These are phyloP conservation scores for Aspergillus sp. DNA, from an alignment of 2,329 filamentous ascomycete genomes.

Conservation along the genomic window DNA sequence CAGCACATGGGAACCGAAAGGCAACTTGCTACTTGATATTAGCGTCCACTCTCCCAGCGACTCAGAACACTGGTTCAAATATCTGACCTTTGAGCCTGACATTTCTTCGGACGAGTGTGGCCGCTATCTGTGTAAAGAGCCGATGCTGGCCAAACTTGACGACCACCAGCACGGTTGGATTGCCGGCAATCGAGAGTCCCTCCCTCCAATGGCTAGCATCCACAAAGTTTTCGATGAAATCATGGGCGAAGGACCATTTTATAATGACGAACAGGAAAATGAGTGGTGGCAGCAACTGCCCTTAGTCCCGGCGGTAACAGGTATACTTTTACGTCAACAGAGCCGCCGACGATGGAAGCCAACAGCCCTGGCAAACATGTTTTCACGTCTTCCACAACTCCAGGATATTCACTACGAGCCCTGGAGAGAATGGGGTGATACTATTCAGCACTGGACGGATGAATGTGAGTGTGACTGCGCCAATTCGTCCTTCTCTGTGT, in stretches of 20 bases:
- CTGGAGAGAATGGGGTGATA: not conserved
- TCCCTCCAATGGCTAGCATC: no score
- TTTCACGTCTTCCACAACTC: not conserved
- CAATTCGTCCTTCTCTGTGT: not conserved
- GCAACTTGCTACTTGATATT: not conserved
- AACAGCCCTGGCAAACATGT: not conserved
- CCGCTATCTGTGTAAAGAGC: not conserved
- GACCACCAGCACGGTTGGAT: conserved; percentile 4
- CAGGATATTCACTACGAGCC: not conserved
- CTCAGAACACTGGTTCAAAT: conserved; percentile 3
- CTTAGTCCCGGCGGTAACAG: conserved; percentile 13
- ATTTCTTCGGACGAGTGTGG: not conserved
- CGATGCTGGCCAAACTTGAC: not conserved
- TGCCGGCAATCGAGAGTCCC: not conserved
- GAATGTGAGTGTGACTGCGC: not conserved
- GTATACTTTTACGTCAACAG: conserved; percentile 16
- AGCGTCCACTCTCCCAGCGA: not conserved
- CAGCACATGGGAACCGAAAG: conserved; percentile 5
- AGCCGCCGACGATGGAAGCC: conserved; percentile 14
- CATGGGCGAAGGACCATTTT: not conserved
- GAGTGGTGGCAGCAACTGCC: conserved; percentile 15
- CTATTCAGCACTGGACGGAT: not conserved
- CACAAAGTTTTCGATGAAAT: conserved; percentile 5
- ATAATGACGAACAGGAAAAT: conserved; percentile 7
- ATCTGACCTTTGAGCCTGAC: conserved; percentile 7